These are phyloP conservation scores for Phytophthora ohioensis DNA, from an alignment of 352 stramenopile genomes.

Conservation along the genomic window DNA sequence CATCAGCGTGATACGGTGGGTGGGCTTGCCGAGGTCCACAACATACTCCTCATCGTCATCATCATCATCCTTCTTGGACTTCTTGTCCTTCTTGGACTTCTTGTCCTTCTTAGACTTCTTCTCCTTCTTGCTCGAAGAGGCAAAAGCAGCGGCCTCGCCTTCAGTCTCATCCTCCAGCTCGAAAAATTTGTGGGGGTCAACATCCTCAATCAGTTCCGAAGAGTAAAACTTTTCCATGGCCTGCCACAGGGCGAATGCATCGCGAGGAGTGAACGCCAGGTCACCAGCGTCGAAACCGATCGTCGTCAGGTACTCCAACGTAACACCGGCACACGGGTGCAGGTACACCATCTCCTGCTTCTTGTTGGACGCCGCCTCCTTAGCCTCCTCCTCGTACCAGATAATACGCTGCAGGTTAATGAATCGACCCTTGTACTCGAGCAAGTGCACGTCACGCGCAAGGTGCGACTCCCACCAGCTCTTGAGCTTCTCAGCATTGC, in stretches of 20 bases:
- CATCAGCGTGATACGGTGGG: constrained; percentile 96
- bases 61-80: constrained; percentile 70
- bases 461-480: constrained; percentile 96
- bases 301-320: constrained; percentile 85
- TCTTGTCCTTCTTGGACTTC: constrained; percentile 77
- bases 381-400: constrained; percentile 75
- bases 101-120: constrained; percentile 61
- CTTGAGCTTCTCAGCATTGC: constrained; percentile 94
- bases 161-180: constrained; percentile 55
- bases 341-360: constrained; percentile 81
- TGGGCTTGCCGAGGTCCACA: constrained; percentile 77
- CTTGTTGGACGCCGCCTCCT: constrained; percentile 44
- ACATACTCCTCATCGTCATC: constrained; percentile 68
- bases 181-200: constrained; percentile 97
- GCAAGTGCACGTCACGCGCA: constrained; percentile 86
- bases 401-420: constrained; percentile 99
- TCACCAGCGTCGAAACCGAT: constrained; percentile 86
- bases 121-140: constrained; percentile 59
- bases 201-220: constrained; percentile 86
- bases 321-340: constrained; percentile 87
- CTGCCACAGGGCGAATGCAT: constrained; percentile 97
- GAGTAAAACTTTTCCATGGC: constrained; percentile 84
- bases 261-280: constrained; percentile 95
- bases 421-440: constrained; percentile 97
- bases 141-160: constrained; percentile 11